A percentile compares a stretch with the other conserved stretches of the same genome.
These are phyloP conservation scores for Logfia minima DNA, from an alignment of 129 eudicot species.

Conservation along the genomic window DNA sequence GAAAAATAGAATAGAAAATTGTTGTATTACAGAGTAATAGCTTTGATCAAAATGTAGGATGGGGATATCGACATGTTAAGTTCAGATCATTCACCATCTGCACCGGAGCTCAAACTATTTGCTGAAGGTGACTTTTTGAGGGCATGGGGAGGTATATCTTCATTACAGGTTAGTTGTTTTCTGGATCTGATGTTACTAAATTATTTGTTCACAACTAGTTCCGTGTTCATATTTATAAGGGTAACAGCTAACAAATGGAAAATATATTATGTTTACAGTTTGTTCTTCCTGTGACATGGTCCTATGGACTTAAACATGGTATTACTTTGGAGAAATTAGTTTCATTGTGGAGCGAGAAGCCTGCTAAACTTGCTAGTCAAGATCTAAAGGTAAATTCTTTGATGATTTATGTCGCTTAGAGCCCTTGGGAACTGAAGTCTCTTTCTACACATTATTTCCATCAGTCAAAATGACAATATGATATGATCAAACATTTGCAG, in stretches of 20 bases:
- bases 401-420: background rate
- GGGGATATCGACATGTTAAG: slow-evolving; percentile 95
- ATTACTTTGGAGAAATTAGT: slow-evolving; percentile 72
- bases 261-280: slow-evolving; percentile 42
- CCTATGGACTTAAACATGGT: slow-evolving; percentile 78
- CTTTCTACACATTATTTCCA: background rate
- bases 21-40: no score
- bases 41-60: slow-evolving; percentile 42
- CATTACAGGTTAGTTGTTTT: slow-evolving; percentile 68
- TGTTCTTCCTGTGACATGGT: slow-evolving; percentile 96
- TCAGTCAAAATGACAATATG: background rate
- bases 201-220: background rate
- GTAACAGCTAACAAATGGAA: background rate
- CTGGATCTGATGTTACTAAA: background rate
- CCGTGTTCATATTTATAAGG: background rate
- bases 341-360: slow-evolving; percentile 96
- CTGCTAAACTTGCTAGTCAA: slow-evolving; percentile 94
- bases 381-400: slow-evolving; percentile 46
- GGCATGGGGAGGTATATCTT: slow-evolving; percentile 99
- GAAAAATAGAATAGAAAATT: no score
- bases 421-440: background rate
- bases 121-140: slow-evolving; percentile 79
- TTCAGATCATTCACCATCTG: slow-evolving; percentile 97
- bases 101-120: slow-evolving; percentile 83
- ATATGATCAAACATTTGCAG: slow-evolving; percentile 43